phyloP scores from a whole-genome alignment of 2,329 filamentous ascomycete genomes.

The Cucurbitaria berberidis region DNA sequence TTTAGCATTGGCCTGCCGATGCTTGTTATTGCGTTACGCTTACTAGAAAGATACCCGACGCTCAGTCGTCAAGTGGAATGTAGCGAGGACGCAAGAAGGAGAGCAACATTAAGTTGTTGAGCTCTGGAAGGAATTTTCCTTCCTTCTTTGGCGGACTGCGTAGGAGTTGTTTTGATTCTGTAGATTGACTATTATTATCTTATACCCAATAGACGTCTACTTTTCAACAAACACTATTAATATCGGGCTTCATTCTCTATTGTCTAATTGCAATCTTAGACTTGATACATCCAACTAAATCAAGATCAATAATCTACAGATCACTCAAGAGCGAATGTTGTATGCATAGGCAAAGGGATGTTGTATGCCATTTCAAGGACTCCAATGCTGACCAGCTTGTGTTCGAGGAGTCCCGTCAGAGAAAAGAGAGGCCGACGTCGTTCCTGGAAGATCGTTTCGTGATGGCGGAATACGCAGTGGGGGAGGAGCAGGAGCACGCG shows the following conservation, averaged over 20 bases:
- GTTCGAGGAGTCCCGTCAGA: not conserved
- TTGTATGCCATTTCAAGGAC: not conserved
- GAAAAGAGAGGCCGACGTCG: not conserved
- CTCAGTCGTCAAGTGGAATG: constrained; percentile 21
- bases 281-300: no score
- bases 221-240: no score
- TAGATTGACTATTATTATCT: constrained; percentile 6
- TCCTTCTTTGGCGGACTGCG: constrained; percentile 1
- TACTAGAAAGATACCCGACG: constrained; percentile 35
- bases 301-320: not conserved
- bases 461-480: not conserved
- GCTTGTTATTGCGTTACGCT: constrained; percentile 10
- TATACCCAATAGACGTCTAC: not conserved
- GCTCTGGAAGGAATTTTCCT: not conserved
- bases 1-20: constrained; percentile 21
- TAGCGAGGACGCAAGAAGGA: not conserved
- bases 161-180: constrained; percentile 9
- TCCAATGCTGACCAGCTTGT: not conserved
- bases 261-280: no score
- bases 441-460: not conserved
- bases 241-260: no score
- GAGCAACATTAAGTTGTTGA: not conserved
- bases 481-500: not conserved
- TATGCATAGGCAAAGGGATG: no score
- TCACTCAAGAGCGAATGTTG: not conserved